Percentiles rank a stretch among this genome's conserved stretches.
These are phyloP conservation scores for Galerina marginata DNA, from an alignment of 768 basidiomycete genomes.

Conservation along the genomic window DNA sequence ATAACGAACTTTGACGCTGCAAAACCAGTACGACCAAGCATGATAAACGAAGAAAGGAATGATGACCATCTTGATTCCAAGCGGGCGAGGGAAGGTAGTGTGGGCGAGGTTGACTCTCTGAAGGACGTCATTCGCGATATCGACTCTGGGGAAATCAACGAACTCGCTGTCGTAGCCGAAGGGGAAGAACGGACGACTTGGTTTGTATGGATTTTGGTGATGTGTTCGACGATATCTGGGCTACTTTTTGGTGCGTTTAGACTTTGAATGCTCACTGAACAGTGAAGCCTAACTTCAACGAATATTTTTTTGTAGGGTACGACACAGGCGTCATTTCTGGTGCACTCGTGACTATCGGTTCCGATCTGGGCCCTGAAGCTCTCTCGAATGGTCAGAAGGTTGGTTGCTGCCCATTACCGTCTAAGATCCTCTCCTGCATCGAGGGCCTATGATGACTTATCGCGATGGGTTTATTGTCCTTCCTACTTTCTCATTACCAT, in stretches of 20 bases:
- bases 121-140: constrained; percentile 27
- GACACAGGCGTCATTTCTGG: constrained; percentile 85
- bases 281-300: neutral
- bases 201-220: constrained; percentile 81
- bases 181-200: constrained; percentile 70
- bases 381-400: constrained; percentile 73
- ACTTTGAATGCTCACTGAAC: neutral
- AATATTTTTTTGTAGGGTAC: constrained; percentile 54
- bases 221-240: constrained; percentile 77
- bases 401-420: neutral
- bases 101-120: constrained; percentile 22
- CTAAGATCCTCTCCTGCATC: neutral
- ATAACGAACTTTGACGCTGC: neutral
- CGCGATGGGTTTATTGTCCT: too few relatives aligned
- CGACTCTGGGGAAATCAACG: constrained; percentile 61
- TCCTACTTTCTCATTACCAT: neutral
- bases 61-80: constrained; percentile 5
- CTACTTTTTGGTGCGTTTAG: constrained; percentile 69
- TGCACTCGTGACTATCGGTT: constrained; percentile 74
- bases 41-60: constrained; percentile 15
- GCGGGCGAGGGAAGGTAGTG: constrained; percentile 13
- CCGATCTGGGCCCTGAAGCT: constrained; percentile 62
- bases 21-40: constrained; percentile 2
- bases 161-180: constrained; percentile 62
- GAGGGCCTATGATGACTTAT: too few relatives aligned